A percentile compares a stretch with the other conserved stretches of the same genome.
phyloP scores from a whole-genome alignment of 1,284 basidiomycete genomes.

The Grifola frondosa region DNA sequence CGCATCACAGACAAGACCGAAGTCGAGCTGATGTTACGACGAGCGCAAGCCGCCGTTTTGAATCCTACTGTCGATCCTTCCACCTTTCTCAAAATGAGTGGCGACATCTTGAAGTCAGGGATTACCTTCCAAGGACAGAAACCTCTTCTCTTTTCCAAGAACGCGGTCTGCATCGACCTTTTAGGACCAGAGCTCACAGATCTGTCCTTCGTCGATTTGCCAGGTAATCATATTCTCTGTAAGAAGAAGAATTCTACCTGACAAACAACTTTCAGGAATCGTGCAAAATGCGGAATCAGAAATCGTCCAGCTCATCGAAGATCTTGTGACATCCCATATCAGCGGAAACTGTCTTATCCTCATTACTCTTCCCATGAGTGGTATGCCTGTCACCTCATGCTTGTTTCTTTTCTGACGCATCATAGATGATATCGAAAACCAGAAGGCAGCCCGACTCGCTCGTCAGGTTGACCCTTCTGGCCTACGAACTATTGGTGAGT shows the following conservation, averaged over 20 bases:
- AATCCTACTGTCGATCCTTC: constrained; percentile 30
- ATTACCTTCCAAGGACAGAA: constrained; percentile 6
- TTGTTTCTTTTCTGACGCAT: neutral
- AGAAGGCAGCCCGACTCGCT: constrained; percentile 55
- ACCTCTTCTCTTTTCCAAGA: constrained; percentile 40
- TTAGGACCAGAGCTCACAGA: constrained; percentile 45
- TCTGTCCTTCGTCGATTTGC: constrained; percentile 46
- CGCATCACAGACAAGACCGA: constrained; percentile 35
- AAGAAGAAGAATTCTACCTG: no score
- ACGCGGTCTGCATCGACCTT: constrained; percentile 47
- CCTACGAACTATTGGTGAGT: constrained; percentile 56
- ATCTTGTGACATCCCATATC: constrained; percentile 49
- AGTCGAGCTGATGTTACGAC: constrained; percentile 41
- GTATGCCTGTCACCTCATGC: constrained; percentile 30
- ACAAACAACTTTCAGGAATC: no score
- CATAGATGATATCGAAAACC: constrained; percentile 67
- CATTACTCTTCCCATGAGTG: constrained; percentile 61
- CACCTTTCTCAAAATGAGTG: constrained; percentile 27
- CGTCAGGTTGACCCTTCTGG: constrained; percentile 50
- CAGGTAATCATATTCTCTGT: constrained; percentile 30
- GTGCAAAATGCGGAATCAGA: constrained; percentile 51
- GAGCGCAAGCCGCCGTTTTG: constrained; percentile 46
- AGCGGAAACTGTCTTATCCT: constrained; percentile 47
- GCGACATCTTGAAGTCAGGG: constrained; percentile 18
- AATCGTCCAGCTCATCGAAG: constrained; percentile 44